A percentile compares a stretch with the other conserved stretches of the same genome.
Evolutionary conservation across 371 early-diverging fungal genomes (phyloP).

Genomic region (Lichtheimia corymbifera): DNA sequence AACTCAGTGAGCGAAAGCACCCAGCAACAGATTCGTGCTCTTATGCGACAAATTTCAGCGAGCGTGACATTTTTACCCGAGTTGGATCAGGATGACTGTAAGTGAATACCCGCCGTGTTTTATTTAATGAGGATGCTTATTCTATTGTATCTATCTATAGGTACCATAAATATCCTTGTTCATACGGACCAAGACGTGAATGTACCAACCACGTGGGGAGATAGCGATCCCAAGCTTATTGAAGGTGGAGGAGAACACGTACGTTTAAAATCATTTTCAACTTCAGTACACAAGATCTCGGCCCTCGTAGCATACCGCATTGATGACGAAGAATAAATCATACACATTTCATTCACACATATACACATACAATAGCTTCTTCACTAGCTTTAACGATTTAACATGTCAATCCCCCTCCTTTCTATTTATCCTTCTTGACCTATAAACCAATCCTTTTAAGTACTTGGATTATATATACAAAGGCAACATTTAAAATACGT

Average conservation of each 20-base stretch:
- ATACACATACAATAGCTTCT: neutral
- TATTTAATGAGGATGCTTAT: neutral
- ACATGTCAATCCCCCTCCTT: conserved; percentile 1
- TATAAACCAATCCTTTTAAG: conserved; percentile 5
- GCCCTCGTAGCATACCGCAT: conserved; percentile 83
- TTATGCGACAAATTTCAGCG: conserved; percentile 90
- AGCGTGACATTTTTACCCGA: conserved; percentile 88
- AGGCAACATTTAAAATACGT: conserved; percentile 2
- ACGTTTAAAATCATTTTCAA: conserved; percentile 76
- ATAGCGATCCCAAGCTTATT: conserved; percentile 78
- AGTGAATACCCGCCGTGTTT: conserved; percentile 16
- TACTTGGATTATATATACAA: conserved; percentile 1
- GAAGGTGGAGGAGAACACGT: conserved; percentile 84
- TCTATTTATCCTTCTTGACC: conserved; percentile 36
- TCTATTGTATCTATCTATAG: conserved; percentile 22
- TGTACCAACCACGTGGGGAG: conserved; percentile 86
- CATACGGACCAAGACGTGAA: conserved; percentile 87
- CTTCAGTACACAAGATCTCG: conserved; percentile 80
- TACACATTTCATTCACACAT: neutral
- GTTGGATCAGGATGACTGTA: conserved; percentile 80
- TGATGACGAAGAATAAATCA: conserved; percentile 37
- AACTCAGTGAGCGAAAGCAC: conserved; percentile 18
- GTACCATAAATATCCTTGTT: conserved; percentile 87
- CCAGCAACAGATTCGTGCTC: conserved; percentile 83
- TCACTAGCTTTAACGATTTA: neutral